These are phyloP conservation scores for Arthrinium phaeospermum DNA, from an alignment of 2,329 filamentous ascomycete species.

Conservation along the genomic window DNA sequence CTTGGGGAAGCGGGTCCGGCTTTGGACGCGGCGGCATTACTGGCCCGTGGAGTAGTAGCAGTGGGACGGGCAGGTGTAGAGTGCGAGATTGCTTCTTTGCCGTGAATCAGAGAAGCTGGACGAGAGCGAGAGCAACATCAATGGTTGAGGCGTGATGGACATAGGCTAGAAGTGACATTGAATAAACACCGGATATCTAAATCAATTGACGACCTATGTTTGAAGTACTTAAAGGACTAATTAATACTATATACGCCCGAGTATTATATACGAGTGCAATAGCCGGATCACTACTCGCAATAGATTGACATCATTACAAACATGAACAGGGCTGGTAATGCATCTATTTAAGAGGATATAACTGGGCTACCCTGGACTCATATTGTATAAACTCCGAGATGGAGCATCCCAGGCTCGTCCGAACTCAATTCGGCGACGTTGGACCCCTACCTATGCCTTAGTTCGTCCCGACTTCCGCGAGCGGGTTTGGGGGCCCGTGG, in stretches of 20 bases:
- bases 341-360: too few relatives aligned
- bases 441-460: slow-evolving; percentile 2
- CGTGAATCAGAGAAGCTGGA: too few relatives aligned
- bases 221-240: too few relatives aligned
- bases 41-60: slow-evolving; percentile 7
- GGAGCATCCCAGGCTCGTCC: not conserved
- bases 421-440: not conserved
- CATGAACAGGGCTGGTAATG: too few relatives aligned
- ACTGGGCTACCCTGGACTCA: not conserved
- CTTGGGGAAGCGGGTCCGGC: slow-evolving; percentile 2
- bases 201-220: too few relatives aligned
- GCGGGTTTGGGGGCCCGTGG: not conserved
- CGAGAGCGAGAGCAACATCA: not conserved
- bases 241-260: too few relatives aligned
- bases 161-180: too few relatives aligned
- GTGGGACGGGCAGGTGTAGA: not conserved
- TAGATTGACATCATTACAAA: too few relatives aligned
- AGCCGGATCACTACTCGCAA: too few relatives aligned
- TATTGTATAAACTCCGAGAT: not conserved
- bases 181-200: too few relatives aligned
- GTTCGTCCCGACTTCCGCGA: slow-evolving; percentile 7
- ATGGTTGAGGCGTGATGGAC: not conserved
- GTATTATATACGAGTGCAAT: too few relatives aligned
- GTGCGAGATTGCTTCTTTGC: not conserved
- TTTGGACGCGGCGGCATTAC: slow-evolving; percentile 11